Percentiles rank a stretch among this genome's conserved stretches.
Conservation (phyloP, 2,329 filamentous ascomycete genomes). For the Sporothrix variecibatus region DNA sequence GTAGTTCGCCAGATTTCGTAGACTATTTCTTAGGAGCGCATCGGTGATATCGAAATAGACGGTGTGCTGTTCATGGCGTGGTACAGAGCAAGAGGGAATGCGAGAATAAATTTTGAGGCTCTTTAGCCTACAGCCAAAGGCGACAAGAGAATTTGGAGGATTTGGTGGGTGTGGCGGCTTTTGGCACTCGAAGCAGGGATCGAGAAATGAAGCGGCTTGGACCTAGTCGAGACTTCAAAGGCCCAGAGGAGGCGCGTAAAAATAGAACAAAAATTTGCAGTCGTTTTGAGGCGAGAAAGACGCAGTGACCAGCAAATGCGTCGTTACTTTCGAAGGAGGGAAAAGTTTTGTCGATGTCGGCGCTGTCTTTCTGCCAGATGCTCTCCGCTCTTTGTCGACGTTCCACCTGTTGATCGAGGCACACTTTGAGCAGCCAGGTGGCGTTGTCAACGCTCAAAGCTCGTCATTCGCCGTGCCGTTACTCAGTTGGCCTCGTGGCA, state of each 20-base stretch:
- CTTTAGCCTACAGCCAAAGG: not conserved
- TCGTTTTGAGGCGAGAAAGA: not conserved
- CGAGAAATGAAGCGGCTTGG: not conserved
- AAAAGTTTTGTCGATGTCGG: not conserved
- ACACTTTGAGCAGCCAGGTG: not conserved
- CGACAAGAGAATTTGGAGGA: not conserved
- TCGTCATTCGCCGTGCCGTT: not conserved
- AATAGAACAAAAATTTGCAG: not conserved
- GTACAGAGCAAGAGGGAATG: not conserved
- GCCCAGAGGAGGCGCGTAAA: not conserved
- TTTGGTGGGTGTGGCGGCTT: not conserved
- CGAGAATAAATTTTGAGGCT: not conserved
- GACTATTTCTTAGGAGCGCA: constrained; percentile 11
- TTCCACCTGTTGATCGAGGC: not conserved
- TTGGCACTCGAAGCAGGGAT: not conserved
- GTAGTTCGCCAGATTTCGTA: constrained; percentile 18
- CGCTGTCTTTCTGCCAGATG: not conserved
- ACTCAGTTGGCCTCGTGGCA: not conserved
- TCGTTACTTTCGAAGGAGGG: not conserved
- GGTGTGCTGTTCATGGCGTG: constrained; percentile 25
- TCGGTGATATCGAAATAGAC: constrained; percentile 1
- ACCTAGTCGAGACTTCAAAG: not conserved
- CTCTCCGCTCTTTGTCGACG: not conserved
- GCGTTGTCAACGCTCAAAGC: not conserved
- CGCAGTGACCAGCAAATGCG: constrained; percentile 6